A percentile compares a stretch with the other conserved stretches of the same genome.
Conservation (phyloP, 2,329 filamentous ascomycete genomes). For the Alternaria metachromatica region DNA sequence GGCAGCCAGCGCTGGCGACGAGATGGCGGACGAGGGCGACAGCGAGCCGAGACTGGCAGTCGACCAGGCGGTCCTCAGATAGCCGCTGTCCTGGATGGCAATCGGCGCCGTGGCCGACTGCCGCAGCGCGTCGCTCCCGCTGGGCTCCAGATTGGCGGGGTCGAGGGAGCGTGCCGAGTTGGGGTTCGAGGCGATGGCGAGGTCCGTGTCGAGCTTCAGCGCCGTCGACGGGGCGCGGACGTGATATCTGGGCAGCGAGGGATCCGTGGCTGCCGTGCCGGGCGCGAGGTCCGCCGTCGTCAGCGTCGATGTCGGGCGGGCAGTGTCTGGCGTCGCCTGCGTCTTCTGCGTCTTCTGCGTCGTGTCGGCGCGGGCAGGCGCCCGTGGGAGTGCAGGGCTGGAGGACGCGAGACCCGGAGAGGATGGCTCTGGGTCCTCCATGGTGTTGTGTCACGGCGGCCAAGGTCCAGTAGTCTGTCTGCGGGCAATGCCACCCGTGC, state of each 20-base stretch:
- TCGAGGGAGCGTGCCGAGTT: conserved; percentile 22
- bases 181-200: conserved; percentile 38
- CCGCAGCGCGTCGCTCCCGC: conserved; percentile 34
- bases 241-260: conserved; percentile 30
- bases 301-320: conserved; percentile 23
- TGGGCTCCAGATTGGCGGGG: conserved; percentile 43
- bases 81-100: conserved; percentile 45
- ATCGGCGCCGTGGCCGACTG: conserved; percentile 48
- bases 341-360: neutral
- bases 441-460: conserved; percentile 41
- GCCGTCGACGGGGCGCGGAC: conserved; percentile 32
- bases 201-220: conserved; percentile 39
- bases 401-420: conserved; percentile 27
- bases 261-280: conserved; percentile 11
- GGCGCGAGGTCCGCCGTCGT: conserved; percentile 34
- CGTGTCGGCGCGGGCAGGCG: conserved; percentile 20
- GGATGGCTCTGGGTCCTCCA: conserved; percentile 39
- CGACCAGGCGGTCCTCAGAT: conserved; percentile 51
- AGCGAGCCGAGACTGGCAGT: conserved; percentile 54
- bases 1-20: conserved; percentile 57
- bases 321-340: conserved; percentile 5
- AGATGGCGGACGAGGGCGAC: conserved; percentile 54
- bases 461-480: conserved; percentile 20
- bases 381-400: conserved; percentile 20
- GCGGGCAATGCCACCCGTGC: conserved; percentile 14